These are phyloP conservation scores for Neurospora terricola DNA, from an alignment of 495 filamentous ascomycete species.

Conservation along the genomic window DNA sequence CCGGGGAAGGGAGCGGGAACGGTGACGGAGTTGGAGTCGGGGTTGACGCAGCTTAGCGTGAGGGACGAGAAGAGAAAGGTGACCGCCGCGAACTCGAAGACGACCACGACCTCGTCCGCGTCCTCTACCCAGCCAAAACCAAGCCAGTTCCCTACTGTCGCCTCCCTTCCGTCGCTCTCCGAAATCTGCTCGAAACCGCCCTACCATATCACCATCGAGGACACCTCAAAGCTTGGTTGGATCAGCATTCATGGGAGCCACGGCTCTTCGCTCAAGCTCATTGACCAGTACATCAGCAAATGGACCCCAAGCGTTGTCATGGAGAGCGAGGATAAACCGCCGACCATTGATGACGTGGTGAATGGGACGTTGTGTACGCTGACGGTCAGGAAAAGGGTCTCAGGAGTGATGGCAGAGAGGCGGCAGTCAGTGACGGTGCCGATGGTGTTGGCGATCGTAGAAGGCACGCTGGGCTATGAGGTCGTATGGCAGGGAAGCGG, in stretches of 20 bases:
- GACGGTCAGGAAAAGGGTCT: background rate
- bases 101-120: background rate
- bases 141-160: slow-evolving; percentile 20
- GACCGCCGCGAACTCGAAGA: slow-evolving; percentile 24
- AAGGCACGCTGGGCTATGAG: slow-evolving; percentile 31
- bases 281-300: background rate
- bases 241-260: slow-evolving; percentile 31
- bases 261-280: slow-evolving; percentile 26
- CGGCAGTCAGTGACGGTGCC: slow-evolving; percentile 16
- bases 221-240: background rate
- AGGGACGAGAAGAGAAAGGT: slow-evolving; percentile 3
- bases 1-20: background rate
- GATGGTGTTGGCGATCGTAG: slow-evolving; percentile 27
- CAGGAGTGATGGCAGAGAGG: background rate
- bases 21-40: background rate
- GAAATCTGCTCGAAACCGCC: slow-evolving; percentile 28
- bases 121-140: background rate
- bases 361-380: background rate
- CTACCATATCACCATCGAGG: slow-evolving; percentile 26
- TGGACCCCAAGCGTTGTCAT: background rate
- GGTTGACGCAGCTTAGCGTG: background rate
- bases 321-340: background rate
- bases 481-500: slow-evolving; percentile 8
- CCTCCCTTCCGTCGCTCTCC: slow-evolving; percentile 22
- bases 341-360: background rate